A percentile compares a stretch with the other conserved stretches of the same genome.
phyloP scores from a whole-genome alignment of 2,329 filamentous ascomycete genomes.

The Emmonsia crescens region DNA sequence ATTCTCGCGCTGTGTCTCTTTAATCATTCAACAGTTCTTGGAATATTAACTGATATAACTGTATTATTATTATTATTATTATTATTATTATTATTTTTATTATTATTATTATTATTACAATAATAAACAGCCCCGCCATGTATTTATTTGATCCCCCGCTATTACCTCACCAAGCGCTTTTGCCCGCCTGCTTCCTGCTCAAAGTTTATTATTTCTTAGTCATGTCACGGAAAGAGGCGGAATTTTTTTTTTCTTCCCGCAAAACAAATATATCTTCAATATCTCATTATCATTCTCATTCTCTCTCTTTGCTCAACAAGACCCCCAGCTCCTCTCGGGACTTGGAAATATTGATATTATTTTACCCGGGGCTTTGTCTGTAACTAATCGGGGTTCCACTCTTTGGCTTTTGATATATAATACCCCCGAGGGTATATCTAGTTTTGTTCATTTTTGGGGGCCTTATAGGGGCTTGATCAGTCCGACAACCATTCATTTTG shows the following conservation, averaged over 20 bases:
- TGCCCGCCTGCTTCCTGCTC: neutral
- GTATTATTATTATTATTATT: too few relatives aligned
- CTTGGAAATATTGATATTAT: neutral
- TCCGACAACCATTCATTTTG: neutral
- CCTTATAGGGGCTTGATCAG: neutral
- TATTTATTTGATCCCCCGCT: neutral
- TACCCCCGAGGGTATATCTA: too few relatives aligned
- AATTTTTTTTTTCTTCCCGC: neutral
- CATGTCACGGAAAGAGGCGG: neutral
- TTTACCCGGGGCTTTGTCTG: neutral
- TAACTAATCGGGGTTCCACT: neutral
- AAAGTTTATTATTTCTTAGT: conserved; percentile 1
- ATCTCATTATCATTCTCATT: neutral
- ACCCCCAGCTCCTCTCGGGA: neutral
- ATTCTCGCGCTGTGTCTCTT: too few relatives aligned
- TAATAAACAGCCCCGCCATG: too few relatives aligned
- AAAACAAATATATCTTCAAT: too few relatives aligned
- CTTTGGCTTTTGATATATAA: too few relatives aligned
- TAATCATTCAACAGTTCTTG: too few relatives aligned
- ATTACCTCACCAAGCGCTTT: neutral
- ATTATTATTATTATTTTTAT: too few relatives aligned
- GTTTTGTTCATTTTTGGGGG: neutral
- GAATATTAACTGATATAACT: too few relatives aligned
- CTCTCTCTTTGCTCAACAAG: neutral
- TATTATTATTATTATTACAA: too few relatives aligned